These are phyloP conservation scores for Aspergillus terreus DNA, from an alignment of 2,329 filamentous ascomycete species.

Conservation along the genomic window DNA sequence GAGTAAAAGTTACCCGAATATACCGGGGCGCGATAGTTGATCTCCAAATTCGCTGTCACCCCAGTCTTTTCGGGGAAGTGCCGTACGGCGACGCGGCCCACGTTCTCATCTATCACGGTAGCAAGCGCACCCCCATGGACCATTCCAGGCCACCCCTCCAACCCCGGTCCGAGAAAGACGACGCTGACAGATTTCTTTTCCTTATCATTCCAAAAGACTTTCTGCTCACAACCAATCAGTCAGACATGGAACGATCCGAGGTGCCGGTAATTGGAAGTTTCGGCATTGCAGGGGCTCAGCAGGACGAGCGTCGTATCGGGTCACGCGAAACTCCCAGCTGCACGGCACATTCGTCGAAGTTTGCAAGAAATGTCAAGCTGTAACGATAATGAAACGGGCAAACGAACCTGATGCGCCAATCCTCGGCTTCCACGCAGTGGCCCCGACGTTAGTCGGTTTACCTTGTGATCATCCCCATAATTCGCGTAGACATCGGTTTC, in stretches of 20 bases:
- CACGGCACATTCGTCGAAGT: background rate
- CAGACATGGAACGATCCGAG: conserved; percentile 12
- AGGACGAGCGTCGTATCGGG: conserved; percentile 1
- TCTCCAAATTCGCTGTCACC: conserved; percentile 55
- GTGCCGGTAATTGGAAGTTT: conserved; percentile 10
- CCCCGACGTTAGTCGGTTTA: conserved; percentile 35
- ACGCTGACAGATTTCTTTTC: conserved; percentile 60
- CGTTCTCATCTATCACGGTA: conserved; percentile 65
- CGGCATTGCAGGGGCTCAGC: conserved; percentile 1
- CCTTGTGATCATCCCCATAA: conserved; percentile 32
- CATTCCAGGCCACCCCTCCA: conserved; percentile 67
- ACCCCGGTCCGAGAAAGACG: conserved; percentile 63
- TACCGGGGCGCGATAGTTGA: conserved; percentile 63
- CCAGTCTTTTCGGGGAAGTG: conserved; percentile 49
- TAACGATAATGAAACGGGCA: conserved; percentile 2
- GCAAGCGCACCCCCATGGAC: conserved; percentile 69
- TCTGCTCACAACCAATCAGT: conserved; percentile 41
- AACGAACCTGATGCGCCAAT: conserved; percentile 38
- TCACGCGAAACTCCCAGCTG: background rate
- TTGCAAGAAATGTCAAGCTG: background rate
- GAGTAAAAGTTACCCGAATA: conserved; percentile 62
- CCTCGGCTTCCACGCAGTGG: conserved; percentile 38
- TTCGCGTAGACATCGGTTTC: conserved; percentile 38
- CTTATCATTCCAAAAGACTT: conserved; percentile 59
- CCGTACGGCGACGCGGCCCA: conserved; percentile 59